A percentile compares a stretch with the other conserved stretches of the same genome.
phyloP scores from a whole-genome alignment of 768 basidiomycete genomes.

The Pleurotus salmoneostramineus region DNA sequence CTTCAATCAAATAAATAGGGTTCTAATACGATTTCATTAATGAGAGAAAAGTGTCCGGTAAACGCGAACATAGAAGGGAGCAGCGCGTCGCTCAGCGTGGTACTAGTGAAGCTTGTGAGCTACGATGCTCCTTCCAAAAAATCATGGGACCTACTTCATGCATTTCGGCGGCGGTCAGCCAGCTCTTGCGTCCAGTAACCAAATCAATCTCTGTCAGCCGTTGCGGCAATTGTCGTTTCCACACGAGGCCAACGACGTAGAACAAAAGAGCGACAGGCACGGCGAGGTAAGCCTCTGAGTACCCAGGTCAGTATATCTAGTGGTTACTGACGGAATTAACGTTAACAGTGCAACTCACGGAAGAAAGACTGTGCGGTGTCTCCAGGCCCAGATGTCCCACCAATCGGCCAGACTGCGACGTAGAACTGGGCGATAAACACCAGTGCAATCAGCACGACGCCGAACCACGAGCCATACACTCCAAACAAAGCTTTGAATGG shows the following conservation, averaged over 20 bases:
- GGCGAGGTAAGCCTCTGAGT: constrained; percentile 22
- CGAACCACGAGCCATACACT: constrained; percentile 42
- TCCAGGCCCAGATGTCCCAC: constrained; percentile 23
- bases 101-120: constrained; percentile 18
- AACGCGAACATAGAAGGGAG: constrained; percentile 30
- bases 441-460: constrained; percentile 33
- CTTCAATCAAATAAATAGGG: too few species aligned
- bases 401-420: constrained; percentile 37
- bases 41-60: constrained; percentile 39
- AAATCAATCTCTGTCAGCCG: constrained; percentile 36
- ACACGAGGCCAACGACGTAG: constrained; percentile 31
- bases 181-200: constrained; percentile 41
- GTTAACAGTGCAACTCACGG: not conserved
- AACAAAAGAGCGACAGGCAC: constrained; percentile 35
- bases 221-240: constrained; percentile 37
- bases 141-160: constrained; percentile 22
- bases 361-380: constrained; percentile 31
- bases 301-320: not conserved
- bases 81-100: constrained; percentile 32
- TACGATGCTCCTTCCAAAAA: not conserved
- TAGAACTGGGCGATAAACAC: constrained; percentile 45
- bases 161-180: constrained; percentile 43
- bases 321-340: not conserved
- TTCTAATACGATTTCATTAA: constrained; percentile 11
- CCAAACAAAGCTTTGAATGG: constrained; percentile 41